Percentiles rank a stretch among this genome's conserved stretches.
These are phyloP conservation scores for Aureobasidium sp. DNA, from an alignment of 2,329 filamentous ascomycete genomes.

Conservation along the genomic window DNA sequence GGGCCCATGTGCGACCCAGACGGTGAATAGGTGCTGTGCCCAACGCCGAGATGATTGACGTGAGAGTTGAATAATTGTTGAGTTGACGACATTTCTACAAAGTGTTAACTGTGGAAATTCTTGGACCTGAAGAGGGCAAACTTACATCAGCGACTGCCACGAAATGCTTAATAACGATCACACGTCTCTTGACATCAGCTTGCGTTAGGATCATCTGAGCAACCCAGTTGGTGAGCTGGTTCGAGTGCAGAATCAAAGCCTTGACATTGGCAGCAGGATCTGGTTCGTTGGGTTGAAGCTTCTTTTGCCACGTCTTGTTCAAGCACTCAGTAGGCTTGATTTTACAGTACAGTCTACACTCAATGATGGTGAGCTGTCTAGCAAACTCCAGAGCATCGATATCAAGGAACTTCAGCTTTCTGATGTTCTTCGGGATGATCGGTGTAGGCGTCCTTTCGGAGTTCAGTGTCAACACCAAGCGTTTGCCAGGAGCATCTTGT, in stretches of 20 bases:
- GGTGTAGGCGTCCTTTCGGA: slow-evolving; percentile 67
- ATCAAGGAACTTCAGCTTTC: slow-evolving; percentile 96
- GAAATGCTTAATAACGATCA: slow-evolving; percentile 97
- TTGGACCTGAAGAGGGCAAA: slow-evolving; percentile 18
- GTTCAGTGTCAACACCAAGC: slow-evolving; percentile 77
- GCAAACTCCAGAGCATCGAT: slow-evolving; percentile 95
- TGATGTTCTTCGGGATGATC: slow-evolving; percentile 98
- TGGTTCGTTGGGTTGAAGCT: slow-evolving; percentile 67
- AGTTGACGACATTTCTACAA: slow-evolving; percentile 77
- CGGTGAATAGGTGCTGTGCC: slow-evolving; percentile 92
- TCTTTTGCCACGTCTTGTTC: slow-evolving; percentile 99
- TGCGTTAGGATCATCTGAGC: slow-evolving; percentile 98
- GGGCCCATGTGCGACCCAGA: slow-evolving; percentile 86
- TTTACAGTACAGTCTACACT: slow-evolving; percentile 88
- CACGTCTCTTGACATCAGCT: slow-evolving; percentile 87
- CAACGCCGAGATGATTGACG: slow-evolving; percentile 92
- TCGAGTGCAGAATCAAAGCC: slow-evolving; percentile 91
- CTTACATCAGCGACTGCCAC: slow-evolving; percentile 89
- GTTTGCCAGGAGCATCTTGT: slow-evolving; percentile 76
- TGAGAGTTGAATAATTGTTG: slow-evolving; percentile 96
- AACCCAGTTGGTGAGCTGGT: slow-evolving; percentile 98
- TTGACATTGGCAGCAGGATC: slow-evolving; percentile 93
- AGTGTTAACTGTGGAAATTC: slow-evolving; percentile 19
- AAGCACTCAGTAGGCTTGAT: slow-evolving; percentile 93
- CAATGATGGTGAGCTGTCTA: slow-evolving; percentile 93